Evolutionary conservation across 2,329 filamentous ascomycete species (phyloP), one percentile per base, ranked within the genome.

Genomic region (Botrytis porri): DNA sequence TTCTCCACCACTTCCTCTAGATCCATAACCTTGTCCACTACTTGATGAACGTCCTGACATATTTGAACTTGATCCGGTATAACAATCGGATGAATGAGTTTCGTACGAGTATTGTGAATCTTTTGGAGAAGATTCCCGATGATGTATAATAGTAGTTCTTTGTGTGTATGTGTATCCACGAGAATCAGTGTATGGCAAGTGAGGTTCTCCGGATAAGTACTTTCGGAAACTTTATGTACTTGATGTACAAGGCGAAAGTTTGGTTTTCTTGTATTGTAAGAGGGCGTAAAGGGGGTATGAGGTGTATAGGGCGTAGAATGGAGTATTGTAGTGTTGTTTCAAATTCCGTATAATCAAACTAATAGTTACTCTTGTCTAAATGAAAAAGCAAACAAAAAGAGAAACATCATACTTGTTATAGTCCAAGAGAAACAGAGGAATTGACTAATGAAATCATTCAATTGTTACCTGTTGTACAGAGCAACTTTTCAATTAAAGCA

Each of bases 151-250:
- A 9, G 20, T 43, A 60, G 41, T n/a, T 51, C 43, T 25, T 61
- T 67, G 37, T 37, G 70, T 45, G 39, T 37, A 32, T 66, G 61
- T 66, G 45, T 59, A 37, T 71, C 70, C 62, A 48, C 51, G 63
- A 67, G 70, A 60, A 69, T 39, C 70, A 22, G 63, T 32, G 35
- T 59, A 72, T 20, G 70, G 51, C 62, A 69, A 69, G 60, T 59
- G 25, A 16, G 4, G 43, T 72, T 48, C 16, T 63, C 32, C 35
- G n/a, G 51, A 43, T 5, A 37, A 39, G 62, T 57, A 60, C 64
- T 67, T 54, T 67, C 64, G 65, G 65, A 65, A 43, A 32, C 43
- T 67, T 60, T n/a, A 51, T 45, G 14, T 45, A 20, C 29, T 35
- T 69, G 18, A 61, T 39, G n/a, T 48, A 39, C 45, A 39, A 72